These are phyloP conservation scores for Cichorium intybus DNA, from an alignment of 140 eudicot genomes.

Conservation along the genomic window DNA sequence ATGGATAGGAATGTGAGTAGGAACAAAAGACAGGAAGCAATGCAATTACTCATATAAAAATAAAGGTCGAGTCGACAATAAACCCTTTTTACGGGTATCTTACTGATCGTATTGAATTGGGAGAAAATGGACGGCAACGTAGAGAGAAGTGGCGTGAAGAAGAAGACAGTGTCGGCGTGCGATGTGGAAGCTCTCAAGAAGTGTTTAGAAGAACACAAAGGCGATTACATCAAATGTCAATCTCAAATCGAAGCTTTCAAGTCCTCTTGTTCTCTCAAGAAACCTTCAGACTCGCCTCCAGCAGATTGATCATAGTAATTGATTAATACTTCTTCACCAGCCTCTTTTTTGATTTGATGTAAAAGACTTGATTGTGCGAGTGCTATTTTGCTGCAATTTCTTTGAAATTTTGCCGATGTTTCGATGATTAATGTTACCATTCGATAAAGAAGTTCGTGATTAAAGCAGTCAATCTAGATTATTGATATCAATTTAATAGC, in stretches of 20 bases:
- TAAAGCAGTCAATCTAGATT: background rate
- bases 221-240: constrained; percentile 77
- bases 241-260: constrained; percentile 88
- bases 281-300: constrained; percentile 29
- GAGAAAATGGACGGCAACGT: constrained; percentile 24
- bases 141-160: constrained; percentile 22
- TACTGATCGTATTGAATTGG: background rate
- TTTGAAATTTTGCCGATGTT: background rate
- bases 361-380: constrained; percentile 1
- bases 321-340: background rate
- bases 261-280: constrained; percentile 66
- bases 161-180: constrained; percentile 56
- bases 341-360: constrained; percentile 6
- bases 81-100: background rate
- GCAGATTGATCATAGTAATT: background rate
- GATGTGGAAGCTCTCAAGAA: constrained; percentile 91
- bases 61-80: background rate
- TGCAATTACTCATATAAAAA: too few relatives aligned
- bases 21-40: too few relatives aligned
- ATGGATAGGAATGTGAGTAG: too few relatives aligned
- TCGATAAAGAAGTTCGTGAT: constrained; percentile 12
- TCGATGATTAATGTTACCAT: background rate
- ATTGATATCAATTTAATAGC: background rate
- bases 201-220: constrained; percentile 82
- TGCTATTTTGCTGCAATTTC: background rate